Evolutionary conservation across 202 grass and related monocot species (phyloP).

Genomic region (Setaria viridis): DNA sequence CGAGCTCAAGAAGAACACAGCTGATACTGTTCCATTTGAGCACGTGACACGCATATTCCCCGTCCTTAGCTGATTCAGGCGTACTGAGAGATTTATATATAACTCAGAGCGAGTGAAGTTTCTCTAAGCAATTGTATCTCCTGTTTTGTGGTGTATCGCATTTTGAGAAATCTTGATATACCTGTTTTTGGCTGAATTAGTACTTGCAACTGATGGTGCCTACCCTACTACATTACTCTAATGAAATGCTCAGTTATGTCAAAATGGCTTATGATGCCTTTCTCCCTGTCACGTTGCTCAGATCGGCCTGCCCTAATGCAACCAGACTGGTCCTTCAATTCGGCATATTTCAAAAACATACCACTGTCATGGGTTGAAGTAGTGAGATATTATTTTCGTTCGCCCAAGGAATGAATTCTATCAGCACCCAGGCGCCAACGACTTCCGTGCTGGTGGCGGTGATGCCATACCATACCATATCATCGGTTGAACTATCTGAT

Average conservation of each 20-base stretch:
- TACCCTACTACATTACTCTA: not conserved
- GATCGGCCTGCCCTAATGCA: not conserved
- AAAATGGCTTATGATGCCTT: not conserved
- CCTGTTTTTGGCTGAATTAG: conserved; percentile 24
- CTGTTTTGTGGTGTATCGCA: not conserved
- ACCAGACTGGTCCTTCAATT: not conserved
- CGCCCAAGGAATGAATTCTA: not conserved
- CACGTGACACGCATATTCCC: conserved; percentile 93
- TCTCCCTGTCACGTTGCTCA: not conserved
- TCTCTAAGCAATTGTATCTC: conserved; percentile 31
- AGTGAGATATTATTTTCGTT: not conserved
- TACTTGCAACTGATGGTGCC: not conserved
- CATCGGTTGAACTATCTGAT: no score
- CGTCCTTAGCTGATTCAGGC: conserved; percentile 73
- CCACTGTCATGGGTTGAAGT: not conserved
- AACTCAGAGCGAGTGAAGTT: conserved; percentile 41
- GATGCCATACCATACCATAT: no score
- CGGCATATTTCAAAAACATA: not conserved
- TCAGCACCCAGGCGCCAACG: no score
- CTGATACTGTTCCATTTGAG: conserved; percentile 76
- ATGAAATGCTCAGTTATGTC: not conserved
- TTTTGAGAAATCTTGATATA: not conserved
- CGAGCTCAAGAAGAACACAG: conserved; percentile 88
- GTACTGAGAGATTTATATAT: not conserved
- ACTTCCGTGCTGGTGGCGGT: no score